These are phyloP conservation scores for Amniculicola lignicola DNA, from an alignment of 495 filamentous ascomycete species.

Conservation along the genomic window DNA sequence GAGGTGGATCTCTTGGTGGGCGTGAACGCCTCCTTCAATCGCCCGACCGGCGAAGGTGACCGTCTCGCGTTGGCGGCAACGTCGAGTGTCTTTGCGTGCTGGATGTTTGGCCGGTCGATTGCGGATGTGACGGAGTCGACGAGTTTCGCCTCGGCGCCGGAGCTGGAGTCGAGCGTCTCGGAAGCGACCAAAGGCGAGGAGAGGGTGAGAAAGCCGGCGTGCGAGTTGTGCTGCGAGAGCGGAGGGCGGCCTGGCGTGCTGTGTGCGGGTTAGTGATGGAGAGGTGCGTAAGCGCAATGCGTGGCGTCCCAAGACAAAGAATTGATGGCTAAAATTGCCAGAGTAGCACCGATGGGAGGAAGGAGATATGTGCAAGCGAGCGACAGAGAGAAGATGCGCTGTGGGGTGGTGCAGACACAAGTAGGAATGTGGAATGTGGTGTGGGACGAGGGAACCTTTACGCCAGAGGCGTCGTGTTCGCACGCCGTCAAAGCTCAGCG, in stretches of 20 bases:
- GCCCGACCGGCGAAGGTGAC: conserved; percentile 36
- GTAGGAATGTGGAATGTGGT: too few species aligned
- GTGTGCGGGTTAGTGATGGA: conserved; percentile 34
- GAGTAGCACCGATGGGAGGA: too few species aligned
- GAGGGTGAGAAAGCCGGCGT: conserved; percentile 74
- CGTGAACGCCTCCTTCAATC: conserved; percentile 40
- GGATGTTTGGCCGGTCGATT: conserved; percentile 20
- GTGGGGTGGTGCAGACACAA: too few species aligned
- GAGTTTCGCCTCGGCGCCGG: conserved; percentile 33
- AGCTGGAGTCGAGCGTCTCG: conserved; percentile 52
- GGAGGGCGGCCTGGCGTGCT: conserved; percentile 51
- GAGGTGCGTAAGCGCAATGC: conserved; percentile 26
- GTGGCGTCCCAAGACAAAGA: conserved; percentile 23
- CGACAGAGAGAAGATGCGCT: background rate
- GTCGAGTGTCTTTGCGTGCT: conserved; percentile 28
- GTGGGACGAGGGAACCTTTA: too few species aligned
- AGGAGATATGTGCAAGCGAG: too few species aligned
- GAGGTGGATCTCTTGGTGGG: conserved; percentile 29
- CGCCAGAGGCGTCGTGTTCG: too few species aligned
- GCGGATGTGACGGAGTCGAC: conserved; percentile 30
- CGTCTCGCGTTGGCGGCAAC: conserved; percentile 21
- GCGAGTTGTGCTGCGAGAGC: conserved; percentile 69
- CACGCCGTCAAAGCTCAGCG: too few species aligned
- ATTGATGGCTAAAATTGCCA: too few species aligned
- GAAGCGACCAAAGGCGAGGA: conserved; percentile 69